Percentiles rank a stretch among this genome's conserved stretches.
phyloP scores from a whole-genome alignment of 2,329 filamentous ascomycete genomes.

The Alternaria angustiovoidea region DNA sequence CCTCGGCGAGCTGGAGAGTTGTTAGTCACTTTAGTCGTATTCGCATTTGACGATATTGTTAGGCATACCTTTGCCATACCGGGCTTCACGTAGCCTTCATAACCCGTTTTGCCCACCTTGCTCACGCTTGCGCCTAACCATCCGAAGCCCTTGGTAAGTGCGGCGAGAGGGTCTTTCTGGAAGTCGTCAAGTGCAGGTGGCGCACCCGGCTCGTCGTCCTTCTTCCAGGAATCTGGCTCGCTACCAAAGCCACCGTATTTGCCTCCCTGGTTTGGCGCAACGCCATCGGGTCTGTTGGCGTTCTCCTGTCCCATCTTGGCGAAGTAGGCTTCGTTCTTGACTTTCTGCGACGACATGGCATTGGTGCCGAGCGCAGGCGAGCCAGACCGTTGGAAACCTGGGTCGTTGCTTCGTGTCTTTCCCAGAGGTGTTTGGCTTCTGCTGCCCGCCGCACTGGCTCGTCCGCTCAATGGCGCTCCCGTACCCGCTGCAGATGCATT shows the following conservation, averaged over 20 bases:
- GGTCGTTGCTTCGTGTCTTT: conserved; percentile 45
- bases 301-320: conserved; percentile 85
- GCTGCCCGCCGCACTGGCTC: conserved; percentile 48
- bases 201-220: conserved; percentile 51
- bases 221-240: conserved; percentile 65
- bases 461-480: conserved; percentile 41
- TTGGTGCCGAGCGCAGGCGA: conserved; percentile 52
- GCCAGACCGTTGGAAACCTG: conserved; percentile 41
- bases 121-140: conserved; percentile 90
- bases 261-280: conserved; percentile 89
- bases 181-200: conserved; percentile 83
- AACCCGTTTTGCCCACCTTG: conserved; percentile 90
- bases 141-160: conserved; percentile 89
- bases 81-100: conserved; percentile 90
- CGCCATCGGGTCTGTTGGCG: conserved; percentile 72
- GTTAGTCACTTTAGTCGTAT: conserved; percentile 20
- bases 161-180: conserved; percentile 87
- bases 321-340: conserved; percentile 87
- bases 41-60: neutral
- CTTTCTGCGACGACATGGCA: conserved; percentile 58
- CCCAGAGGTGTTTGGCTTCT: conserved; percentile 51
- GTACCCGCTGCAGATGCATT: conserved; percentile 30
- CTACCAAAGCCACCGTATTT: conserved; percentile 94
- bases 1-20: conserved; percentile 72
- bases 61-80: conserved; percentile 80